These are phyloP conservation scores for Trichoderma orchidacearum DNA, from an alignment of 495 filamentous ascomycete genomes.

Conservation along the genomic window DNA sequence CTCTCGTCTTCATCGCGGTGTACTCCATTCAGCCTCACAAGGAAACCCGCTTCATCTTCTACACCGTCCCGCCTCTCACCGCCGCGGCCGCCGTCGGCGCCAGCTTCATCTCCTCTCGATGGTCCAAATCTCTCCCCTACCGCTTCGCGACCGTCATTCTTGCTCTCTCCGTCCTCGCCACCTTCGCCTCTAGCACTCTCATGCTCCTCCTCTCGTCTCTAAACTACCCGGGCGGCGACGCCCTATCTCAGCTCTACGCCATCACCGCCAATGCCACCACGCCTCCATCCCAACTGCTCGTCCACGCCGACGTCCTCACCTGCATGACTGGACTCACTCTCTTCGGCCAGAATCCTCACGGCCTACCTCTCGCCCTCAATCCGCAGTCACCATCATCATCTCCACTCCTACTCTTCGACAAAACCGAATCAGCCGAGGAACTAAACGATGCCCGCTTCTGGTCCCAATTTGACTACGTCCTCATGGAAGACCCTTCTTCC, in stretches of 20 bases:
- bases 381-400: not conserved
- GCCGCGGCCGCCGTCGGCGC: slow-evolving; percentile 63
- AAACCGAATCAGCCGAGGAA: slow-evolving; percentile 42
- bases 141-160: slow-evolving; percentile 41
- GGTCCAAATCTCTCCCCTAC: slow-evolving; percentile 43
- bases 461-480: slow-evolving; percentile 66
- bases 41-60: slow-evolving; percentile 91
- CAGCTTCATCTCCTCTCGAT: slow-evolving; percentile 56
- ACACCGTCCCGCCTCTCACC: slow-evolving; percentile 69
- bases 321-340: slow-evolving; percentile 93
- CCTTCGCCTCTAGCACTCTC: slow-evolving; percentile 43
- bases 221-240: slow-evolving; percentile 82
- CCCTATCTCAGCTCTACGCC: slow-evolving; percentile 39
- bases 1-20: slow-evolving; percentile 54
- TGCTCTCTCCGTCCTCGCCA: slow-evolving; percentile 39
- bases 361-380: not conserved
- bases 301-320: slow-evolving; percentile 75
- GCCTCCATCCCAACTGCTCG: slow-evolving; percentile 18
- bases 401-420: slow-evolving; percentile 29
- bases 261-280: slow-evolving; percentile 23
- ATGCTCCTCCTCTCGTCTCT: slow-evolving; percentile 62
- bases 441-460: slow-evolving; percentile 60
- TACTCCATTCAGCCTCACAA: slow-evolving; percentile 90
- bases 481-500: slow-evolving; percentile 51
- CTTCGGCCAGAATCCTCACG: slow-evolving; percentile 46